phyloP scores from a whole-genome alignment of 2,329 filamentous ascomycete species.

The Ceratocystis papillata region DNA sequence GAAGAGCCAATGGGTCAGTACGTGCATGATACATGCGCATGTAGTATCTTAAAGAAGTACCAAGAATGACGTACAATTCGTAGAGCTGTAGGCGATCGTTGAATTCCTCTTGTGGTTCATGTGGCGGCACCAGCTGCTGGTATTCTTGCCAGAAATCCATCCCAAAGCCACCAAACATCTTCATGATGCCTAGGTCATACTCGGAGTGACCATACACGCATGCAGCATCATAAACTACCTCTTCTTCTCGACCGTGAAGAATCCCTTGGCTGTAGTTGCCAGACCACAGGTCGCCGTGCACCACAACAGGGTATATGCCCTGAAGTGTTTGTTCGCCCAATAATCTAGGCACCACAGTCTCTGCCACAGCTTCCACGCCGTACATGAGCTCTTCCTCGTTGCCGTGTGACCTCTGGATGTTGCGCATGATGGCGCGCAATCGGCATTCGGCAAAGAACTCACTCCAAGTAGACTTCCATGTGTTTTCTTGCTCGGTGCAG shows the following conservation, averaged over 20 bases:
- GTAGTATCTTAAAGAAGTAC: neutral
- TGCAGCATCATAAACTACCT: conserved; percentile 73
- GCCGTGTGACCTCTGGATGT: conserved; percentile 17
- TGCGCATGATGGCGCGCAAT: conserved; percentile 47
- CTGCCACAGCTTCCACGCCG: conserved; percentile 54
- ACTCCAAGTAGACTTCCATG: conserved; percentile 62
- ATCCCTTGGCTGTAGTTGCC: conserved; percentile 64
- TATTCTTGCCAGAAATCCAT: conserved; percentile 65
- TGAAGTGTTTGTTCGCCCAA: conserved; percentile 56
- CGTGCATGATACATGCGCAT: neutral
- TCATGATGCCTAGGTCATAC: conserved; percentile 89
- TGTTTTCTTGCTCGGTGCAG: conserved; percentile 70
- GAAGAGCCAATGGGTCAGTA: conserved; percentile 25
- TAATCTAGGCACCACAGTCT: conserved; percentile 61
- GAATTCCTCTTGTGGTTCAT: conserved; percentile 71
- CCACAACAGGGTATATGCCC: conserved; percentile 61
- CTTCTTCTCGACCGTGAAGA: conserved; percentile 49
- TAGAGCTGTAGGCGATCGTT: conserved; percentile 74
- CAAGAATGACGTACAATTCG: conserved; percentile 55
- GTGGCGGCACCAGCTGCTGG: conserved; percentile 60
- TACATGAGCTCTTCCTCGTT: conserved; percentile 36
- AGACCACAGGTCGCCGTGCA: conserved; percentile 91
- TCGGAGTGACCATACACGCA: conserved; percentile 77
- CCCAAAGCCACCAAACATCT: conserved; percentile 88
- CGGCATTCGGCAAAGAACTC: conserved; percentile 75